A percentile compares a stretch with the other conserved stretches of the same genome.
These are phyloP conservation scores for Ramaria sp. DNA, from an alignment of 768 basidiomycete genomes.

Conservation along the genomic window DNA sequence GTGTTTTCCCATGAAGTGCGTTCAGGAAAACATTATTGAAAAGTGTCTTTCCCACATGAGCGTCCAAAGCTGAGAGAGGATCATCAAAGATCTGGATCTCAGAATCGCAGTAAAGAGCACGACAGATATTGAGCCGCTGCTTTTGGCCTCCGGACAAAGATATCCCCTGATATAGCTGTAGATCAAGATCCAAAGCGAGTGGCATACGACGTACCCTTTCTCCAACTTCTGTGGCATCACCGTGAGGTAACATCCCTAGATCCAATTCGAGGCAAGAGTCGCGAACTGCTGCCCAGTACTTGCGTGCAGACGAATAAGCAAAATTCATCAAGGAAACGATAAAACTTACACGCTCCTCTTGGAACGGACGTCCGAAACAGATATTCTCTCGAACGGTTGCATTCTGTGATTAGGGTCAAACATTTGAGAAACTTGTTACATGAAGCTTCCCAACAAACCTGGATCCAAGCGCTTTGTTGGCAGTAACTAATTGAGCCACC, in stretches of 20 bases:
- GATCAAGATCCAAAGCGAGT: background rate
- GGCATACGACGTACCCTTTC: slow-evolving; percentile 34
- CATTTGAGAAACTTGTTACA: too few species aligned
- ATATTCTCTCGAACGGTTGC: slow-evolving; percentile 85
- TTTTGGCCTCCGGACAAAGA: slow-evolving; percentile 77
- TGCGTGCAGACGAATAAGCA: background rate
- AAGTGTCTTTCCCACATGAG: slow-evolving; percentile 80
- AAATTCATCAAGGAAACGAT: background rate
- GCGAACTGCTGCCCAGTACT: slow-evolving; percentile 68
- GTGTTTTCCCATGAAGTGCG: slow-evolving; percentile 55
- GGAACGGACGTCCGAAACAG: slow-evolving; percentile 75
- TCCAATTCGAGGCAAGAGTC: slow-evolving; percentile 76
- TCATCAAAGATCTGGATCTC: slow-evolving; percentile 88
- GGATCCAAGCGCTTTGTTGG: slow-evolving; percentile 87
- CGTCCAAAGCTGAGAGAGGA: slow-evolving; percentile 84
- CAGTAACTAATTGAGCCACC: slow-evolving; percentile 76
- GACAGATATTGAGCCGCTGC: slow-evolving; percentile 77
- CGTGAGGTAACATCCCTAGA: slow-evolving; percentile 62
- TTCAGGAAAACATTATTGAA: slow-evolving; percentile 76
- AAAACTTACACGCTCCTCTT: slow-evolving; percentile 42
- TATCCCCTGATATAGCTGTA: slow-evolving; percentile 42
- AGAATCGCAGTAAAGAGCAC: slow-evolving; percentile 77
- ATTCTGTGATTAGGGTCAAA: too few species aligned
- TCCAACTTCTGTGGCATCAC: slow-evolving; percentile 79
- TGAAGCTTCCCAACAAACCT: slow-evolving; percentile 34